A percentile compares a stretch with the other conserved stretches of the same genome.
phyloP scores from a whole-genome alignment of 371 early-diverging fungal genomes.

The Catenaria anguillulae region DNA sequence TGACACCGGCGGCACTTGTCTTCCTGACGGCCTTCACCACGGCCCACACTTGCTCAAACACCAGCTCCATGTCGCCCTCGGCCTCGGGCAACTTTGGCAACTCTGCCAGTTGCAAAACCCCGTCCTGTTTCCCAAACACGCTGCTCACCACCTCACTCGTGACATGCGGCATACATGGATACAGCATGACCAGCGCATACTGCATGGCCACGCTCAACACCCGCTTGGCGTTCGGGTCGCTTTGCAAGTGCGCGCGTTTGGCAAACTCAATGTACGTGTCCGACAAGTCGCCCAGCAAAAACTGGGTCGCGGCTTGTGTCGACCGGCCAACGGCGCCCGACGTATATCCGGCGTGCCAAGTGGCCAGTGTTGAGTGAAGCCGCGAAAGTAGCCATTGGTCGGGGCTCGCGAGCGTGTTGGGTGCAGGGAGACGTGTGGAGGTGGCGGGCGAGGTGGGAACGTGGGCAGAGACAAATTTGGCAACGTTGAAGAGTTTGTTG shows the following conservation, averaged over 20 bases:
- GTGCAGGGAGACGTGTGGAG: background rate
- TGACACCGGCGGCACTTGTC: background rate
- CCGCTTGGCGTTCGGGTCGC: background rate
- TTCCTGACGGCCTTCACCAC: background rate
- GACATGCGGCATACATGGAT: constrained; percentile 98
- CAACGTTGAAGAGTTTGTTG: constrained; percentile 99
- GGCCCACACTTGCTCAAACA: background rate
- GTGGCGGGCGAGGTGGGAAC: background rate
- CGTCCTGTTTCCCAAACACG: background rate
- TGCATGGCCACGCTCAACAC: constrained; percentile 77
- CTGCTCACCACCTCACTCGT: constrained; percentile 66
- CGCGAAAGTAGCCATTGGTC: constrained; percentile 89
- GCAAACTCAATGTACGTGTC: constrained; percentile 80
- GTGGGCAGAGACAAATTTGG: background rate
- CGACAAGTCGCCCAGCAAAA: constrained; percentile 96
- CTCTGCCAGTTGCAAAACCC: too few species aligned
- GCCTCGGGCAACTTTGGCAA: too few species aligned
- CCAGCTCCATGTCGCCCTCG: background rate
- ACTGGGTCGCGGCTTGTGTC: constrained; percentile 75
- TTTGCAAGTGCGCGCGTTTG: constrained; percentile 12
- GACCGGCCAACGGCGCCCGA: constrained; percentile 91
- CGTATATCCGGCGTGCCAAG: constrained; percentile 55
- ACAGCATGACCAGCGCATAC: constrained; percentile 81
- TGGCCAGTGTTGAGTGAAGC: constrained; percentile 64
- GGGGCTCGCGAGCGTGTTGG: background rate